Percentiles rank a stretch among this genome's conserved stretches.
Conservation (phyloP, 2,329 filamentous ascomycete genomes). For the Coleophoma cylindrospora region DNA sequence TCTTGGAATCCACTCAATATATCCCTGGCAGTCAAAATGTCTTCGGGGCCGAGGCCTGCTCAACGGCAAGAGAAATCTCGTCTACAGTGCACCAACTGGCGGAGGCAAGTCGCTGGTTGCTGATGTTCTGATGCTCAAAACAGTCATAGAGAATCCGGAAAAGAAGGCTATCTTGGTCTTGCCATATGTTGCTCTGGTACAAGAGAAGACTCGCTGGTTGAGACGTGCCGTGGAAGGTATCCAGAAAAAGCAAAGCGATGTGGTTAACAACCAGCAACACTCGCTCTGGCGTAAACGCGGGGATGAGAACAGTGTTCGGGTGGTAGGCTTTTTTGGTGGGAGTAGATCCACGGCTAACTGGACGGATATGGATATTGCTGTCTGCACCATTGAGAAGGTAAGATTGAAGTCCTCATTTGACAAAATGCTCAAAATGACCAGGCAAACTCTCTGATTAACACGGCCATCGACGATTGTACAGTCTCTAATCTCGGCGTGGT, state of each 20-base stretch:
- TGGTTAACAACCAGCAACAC: slow-evolving; percentile 13
- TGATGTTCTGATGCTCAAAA: slow-evolving; percentile 67
- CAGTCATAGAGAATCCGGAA: slow-evolving; percentile 55
- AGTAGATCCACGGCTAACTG: slow-evolving; percentile 62
- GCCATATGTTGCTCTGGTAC: slow-evolving; percentile 74
- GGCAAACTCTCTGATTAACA: slow-evolving; percentile 71
- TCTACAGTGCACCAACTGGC: slow-evolving; percentile 77
- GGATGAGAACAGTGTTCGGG: slow-evolving; percentile 54
- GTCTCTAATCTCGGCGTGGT: slow-evolving; percentile 59
- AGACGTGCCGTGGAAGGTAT: slow-evolving; percentile 61
- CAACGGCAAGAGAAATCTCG: slow-evolving; percentile 60
- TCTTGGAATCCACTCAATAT: slow-evolving; percentile 68
- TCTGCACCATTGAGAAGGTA: slow-evolving; percentile 77
- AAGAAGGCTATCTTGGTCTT: slow-evolving; percentile 69
- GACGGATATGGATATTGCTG: slow-evolving; percentile 71
- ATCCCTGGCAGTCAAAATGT: slow-evolving; percentile 76
- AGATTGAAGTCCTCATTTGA: neutral
- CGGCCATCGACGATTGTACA: slow-evolving; percentile 65
- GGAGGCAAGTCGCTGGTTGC: slow-evolving; percentile 75
- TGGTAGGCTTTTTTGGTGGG: slow-evolving; percentile 72
- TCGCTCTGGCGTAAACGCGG: slow-evolving; percentile 48
- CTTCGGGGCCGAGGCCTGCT: slow-evolving; percentile 63
- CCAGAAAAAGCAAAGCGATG: slow-evolving; percentile 20
- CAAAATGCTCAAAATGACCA: slow-evolving; percentile 24
- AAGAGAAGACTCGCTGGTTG: slow-evolving; percentile 74